These are phyloP conservation scores for Neophaeococcomyces mojaviensis DNA, from an alignment of 2,329 filamentous ascomycete species.

Conservation along the genomic window DNA sequence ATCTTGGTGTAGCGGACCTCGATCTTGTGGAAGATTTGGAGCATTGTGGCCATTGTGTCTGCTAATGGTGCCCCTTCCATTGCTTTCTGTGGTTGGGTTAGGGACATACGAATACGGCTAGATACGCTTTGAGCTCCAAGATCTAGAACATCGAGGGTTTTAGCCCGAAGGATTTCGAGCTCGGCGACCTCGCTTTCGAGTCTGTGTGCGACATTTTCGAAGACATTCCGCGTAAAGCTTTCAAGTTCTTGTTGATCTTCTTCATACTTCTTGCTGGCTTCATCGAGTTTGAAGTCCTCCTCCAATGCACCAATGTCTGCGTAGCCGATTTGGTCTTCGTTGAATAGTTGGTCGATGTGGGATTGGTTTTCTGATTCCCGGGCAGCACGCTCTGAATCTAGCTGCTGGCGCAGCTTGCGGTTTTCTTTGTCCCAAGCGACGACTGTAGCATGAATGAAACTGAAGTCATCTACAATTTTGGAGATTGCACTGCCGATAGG, in stretches of 20 bases:
- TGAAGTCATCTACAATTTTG: constrained; percentile 35
- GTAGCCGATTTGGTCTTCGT: constrained; percentile 51
- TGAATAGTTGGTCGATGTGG: constrained; percentile 48
- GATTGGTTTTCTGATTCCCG: constrained; percentile 47
- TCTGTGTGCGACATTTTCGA: constrained; percentile 42
- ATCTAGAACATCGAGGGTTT: constrained; percentile 35
- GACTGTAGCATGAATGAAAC: constrained; percentile 35
- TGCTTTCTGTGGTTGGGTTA: constrained; percentile 28
- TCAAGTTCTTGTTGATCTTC: constrained; percentile 48
- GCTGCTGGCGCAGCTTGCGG: constrained; percentile 35
- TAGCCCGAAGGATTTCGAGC: constrained; percentile 41
- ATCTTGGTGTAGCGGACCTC: constrained; percentile 45
- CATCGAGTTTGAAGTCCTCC: constrained; percentile 47
- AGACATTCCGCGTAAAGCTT: constrained; percentile 43
- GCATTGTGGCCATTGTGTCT: constrained; percentile 39
- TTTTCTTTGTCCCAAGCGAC: constrained; percentile 42
- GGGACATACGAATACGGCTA: constrained; percentile 10
- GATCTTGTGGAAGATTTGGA: constrained; percentile 40
- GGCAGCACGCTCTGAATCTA: constrained; percentile 41
- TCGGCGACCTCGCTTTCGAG: constrained; percentile 44
- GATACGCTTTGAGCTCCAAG: constrained; percentile 31
- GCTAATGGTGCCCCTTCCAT: constrained; percentile 25
- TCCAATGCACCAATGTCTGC: constrained; percentile 50
- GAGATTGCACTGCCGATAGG: constrained; percentile 22
- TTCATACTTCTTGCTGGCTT: constrained; percentile 44